phyloP scores from a whole-genome alignment of 2,329 filamentous ascomycete species.

The Fusarium euwallaceae region DNA sequence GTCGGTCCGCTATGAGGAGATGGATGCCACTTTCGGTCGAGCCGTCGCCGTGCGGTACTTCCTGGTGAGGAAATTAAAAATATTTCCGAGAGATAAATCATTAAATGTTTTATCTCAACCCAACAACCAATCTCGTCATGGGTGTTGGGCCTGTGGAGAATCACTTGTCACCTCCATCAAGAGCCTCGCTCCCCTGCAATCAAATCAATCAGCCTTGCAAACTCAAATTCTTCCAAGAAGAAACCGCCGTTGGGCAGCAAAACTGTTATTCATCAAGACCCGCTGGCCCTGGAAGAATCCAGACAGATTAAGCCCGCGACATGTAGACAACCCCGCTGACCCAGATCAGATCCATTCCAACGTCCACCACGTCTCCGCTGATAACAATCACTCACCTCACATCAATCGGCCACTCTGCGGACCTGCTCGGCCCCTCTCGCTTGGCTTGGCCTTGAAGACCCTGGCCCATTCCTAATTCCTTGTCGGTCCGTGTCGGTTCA shows the following conservation, averaged over 20 bases:
- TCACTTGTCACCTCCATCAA: not conserved
- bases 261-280: slow-evolving; percentile 31
- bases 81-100: not conserved
- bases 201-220: slow-evolving; percentile 28
- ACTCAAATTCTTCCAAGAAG: slow-evolving; percentile 29
- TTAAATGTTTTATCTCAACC: slow-evolving; percentile 30
- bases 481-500: slow-evolving; percentile 28
- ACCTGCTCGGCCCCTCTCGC: slow-evolving; percentile 32
- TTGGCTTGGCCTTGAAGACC: not conserved
- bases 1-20: not conserved
- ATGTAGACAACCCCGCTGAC: slow-evolving; percentile 4
- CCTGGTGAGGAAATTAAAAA: slow-evolving; percentile 6
- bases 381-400: slow-evolving; percentile 19
- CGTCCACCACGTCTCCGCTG: slow-evolving; percentile 23
- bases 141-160: not conserved
- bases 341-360: slow-evolving; percentile 16
- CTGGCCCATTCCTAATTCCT: not conserved
- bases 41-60: not conserved
- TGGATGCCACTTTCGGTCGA: slow-evolving; percentile 1
- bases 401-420: slow-evolving; percentile 28
- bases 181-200: slow-evolving; percentile 5
- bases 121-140: slow-evolving; percentile 6
- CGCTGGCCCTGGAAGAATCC: slow-evolving; percentile 17
- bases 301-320: slow-evolving; percentile 13
- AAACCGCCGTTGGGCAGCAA: slow-evolving; percentile 35